Evolutionary conservation across 2,329 filamentous ascomycete genomes (phyloP), one percentile per base, ranked within the genome.

Genomic region (Alternaria arborescens): DNA sequence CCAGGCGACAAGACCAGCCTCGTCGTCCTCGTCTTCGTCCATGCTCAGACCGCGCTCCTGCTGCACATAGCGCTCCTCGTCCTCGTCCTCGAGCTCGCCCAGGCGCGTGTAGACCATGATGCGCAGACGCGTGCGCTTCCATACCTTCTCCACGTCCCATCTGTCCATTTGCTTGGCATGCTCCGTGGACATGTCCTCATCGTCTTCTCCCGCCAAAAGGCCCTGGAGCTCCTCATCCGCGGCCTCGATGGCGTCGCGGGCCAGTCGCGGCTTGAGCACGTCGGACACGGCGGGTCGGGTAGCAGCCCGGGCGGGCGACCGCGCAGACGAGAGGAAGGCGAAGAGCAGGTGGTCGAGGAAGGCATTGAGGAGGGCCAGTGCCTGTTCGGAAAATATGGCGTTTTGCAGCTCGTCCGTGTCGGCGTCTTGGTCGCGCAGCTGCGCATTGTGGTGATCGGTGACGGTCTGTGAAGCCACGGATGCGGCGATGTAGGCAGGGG

Each of bases 101-200:
- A 99, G 83, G 8, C 95, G 94, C 8, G 94, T 98, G 77, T 98
- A 98, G 22, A 99, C 94, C 95, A 99, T 99, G 78, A 95, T 97
- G 62, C 95, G 88, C 71, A 99, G 82, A 55, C 95, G 88, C 0
- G 94, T 95, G 68, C 95, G 87, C 82, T 96, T 97, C 94, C 95
- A 99, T 18, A 94, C 90, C 57, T 94, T 85, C 75, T 97, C 92
- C n/a, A 97, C 82, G 76, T 98, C 93, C 88, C 94, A 98, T 68
- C 90, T 88, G 2, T 84, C 84, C 11, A 81, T 66, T 8, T 66
- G 65, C 40, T 74, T 71, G 24, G 42, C 71, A n/a, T 67, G 52
- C 36, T 76, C 68, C 14, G 69, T 53, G 5, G 72, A 66, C 30
- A 76, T 66, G 55, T 77, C 75, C 1, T 79, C 44, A 81, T 83